phyloP scores from a whole-genome alignment of 208 protist genomes.

The Balamuthia mandrillaris region DNA sequence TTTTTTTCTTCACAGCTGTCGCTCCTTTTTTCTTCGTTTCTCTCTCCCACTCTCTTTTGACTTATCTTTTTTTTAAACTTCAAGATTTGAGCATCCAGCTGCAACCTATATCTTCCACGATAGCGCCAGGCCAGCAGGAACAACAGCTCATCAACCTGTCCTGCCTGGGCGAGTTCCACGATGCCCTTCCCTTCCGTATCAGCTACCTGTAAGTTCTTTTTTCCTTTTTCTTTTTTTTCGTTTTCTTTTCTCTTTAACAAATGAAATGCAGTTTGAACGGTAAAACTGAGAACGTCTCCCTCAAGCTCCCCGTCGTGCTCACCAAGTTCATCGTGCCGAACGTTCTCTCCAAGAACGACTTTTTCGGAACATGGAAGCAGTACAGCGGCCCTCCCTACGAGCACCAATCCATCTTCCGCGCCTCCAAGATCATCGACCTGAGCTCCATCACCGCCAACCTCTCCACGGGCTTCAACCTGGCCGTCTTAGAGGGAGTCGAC shows the following conservation, averaged over 20 bases:
- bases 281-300: conserved; percentile 30
- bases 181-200: conserved; percentile 11
- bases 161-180: conserved; percentile 31
- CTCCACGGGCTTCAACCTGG: neutral
- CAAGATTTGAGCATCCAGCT: neutral
- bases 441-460: neutral
- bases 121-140: neutral
- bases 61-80: neutral
- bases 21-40: neutral
- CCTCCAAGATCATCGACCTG: neutral
- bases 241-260: neutral
- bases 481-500: neutral
- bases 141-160: conserved; percentile 44
- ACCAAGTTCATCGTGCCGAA: conserved; percentile 42
- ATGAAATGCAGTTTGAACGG: neutral
- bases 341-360: neutral
- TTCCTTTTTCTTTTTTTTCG: neutral
- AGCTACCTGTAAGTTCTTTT: conserved; percentile 9
- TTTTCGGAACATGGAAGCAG: conserved; percentile 40
- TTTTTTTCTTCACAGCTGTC: neutral
- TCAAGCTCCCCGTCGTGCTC: conserved; percentile 28
- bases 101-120: neutral
- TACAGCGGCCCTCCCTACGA: conserved; percentile 23
- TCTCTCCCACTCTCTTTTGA: neutral
- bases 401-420: conserved; percentile 26